These are phyloP conservation scores for Thermothielavioides terrestris DNA, from an alignment of 495 filamentous ascomycete genomes.

Conservation along the genomic window DNA sequence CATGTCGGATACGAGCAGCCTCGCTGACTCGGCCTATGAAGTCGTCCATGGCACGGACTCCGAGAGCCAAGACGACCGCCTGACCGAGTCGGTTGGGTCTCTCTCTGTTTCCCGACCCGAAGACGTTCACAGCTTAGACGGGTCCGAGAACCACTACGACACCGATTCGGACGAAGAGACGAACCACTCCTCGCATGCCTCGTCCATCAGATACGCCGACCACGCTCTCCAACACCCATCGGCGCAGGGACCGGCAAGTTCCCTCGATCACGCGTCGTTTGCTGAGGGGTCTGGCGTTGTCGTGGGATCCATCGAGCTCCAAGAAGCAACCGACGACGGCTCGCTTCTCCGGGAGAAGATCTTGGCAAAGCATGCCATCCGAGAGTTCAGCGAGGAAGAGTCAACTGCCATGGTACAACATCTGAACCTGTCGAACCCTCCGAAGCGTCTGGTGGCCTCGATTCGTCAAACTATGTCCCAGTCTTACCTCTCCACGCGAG, in stretches of 20 bases:
- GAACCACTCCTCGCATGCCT: slow-evolving; percentile 34
- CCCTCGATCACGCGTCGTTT: slow-evolving; percentile 27
- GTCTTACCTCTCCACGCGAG: slow-evolving; percentile 50
- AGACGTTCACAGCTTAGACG: slow-evolving; percentile 47
- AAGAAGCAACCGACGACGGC: slow-evolving; percentile 42
- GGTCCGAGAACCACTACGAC: slow-evolving; percentile 37
- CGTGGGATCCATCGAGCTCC: slow-evolving; percentile 47
- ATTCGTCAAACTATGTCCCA: slow-evolving; percentile 67
- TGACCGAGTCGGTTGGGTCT: slow-evolving; percentile 46
- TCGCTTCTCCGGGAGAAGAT: slow-evolving; percentile 45
- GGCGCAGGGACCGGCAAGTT: slow-evolving; percentile 27
- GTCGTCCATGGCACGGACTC: slow-evolving; percentile 41
- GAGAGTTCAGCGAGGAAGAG: slow-evolving; percentile 47
- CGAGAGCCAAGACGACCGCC: slow-evolving; percentile 36
- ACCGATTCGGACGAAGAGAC: slow-evolving; percentile 35
- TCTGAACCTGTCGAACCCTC: slow-evolving; percentile 25
- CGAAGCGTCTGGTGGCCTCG: slow-evolving; percentile 44
- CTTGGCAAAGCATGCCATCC: slow-evolving; percentile 55
- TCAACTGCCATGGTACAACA: slow-evolving; percentile 39
- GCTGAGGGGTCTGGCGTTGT: slow-evolving; percentile 21
- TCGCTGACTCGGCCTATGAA: slow-evolving; percentile 51
- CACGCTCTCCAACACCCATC: slow-evolving; percentile 36
- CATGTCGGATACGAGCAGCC: slow-evolving; percentile 35
- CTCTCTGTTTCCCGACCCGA: slow-evolving; percentile 40
- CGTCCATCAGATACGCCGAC: slow-evolving; percentile 34